These are phyloP conservation scores for Eucalyptus erythrocorys DNA, from an alignment of 345 rosid species.

Conservation along the genomic window DNA sequence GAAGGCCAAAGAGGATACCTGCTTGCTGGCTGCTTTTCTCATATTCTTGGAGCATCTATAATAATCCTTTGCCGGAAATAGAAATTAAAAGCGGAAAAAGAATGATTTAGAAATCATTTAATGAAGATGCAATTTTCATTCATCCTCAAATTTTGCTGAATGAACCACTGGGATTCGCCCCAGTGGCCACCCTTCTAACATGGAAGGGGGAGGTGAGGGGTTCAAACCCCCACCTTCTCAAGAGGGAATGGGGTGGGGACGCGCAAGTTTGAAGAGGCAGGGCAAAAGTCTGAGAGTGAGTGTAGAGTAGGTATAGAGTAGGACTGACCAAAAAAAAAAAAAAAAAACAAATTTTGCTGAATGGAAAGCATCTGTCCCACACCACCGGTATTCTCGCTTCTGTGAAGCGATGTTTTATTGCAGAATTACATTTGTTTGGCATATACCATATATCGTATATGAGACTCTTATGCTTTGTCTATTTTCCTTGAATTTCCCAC, in stretches of 20 bases:
- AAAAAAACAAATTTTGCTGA: too few species aligned
- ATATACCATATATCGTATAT: neutral
- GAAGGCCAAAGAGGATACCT: neutral
- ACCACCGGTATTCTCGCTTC: neutral
- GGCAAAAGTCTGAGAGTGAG: too few species aligned
- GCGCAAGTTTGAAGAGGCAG: too few species aligned
- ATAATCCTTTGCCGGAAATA: neutral
- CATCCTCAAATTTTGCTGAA: too few species aligned
- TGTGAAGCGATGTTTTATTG: neutral
- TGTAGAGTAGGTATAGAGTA: too few species aligned
- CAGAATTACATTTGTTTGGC: neutral
- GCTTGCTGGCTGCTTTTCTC: neutral
- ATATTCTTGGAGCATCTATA: neutral
- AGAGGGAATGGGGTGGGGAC: too few species aligned
- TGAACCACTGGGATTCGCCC: too few species aligned
- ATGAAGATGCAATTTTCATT: neutral
- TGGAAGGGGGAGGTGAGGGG: too few species aligned
- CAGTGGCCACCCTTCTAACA: too few species aligned
- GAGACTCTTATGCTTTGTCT: neutral
- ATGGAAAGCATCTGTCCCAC: neutral
- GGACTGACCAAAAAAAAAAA: too few species aligned
- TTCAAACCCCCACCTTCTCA: too few species aligned
- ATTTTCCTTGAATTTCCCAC: neutral
- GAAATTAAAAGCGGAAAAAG: neutral
- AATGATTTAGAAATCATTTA: neutral